Conservation (phyloP, 225 moss, liverwort and hornwort species). For the Marchantia polymorpha region DNA sequence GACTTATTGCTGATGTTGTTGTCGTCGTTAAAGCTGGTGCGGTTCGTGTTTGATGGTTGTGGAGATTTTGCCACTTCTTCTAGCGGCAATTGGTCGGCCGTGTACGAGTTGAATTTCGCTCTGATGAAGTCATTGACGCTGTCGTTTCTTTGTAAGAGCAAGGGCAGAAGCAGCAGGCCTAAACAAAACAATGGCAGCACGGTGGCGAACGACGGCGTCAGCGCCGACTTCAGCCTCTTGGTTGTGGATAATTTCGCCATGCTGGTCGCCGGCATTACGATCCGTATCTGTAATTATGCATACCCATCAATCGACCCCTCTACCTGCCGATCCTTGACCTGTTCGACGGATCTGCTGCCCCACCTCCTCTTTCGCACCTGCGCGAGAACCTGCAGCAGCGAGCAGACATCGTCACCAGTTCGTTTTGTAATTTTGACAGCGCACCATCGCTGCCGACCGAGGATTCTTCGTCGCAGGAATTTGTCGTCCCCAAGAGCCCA, state of each 20-base stretch:
- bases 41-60: background rate
- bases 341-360: background rate
- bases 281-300: background rate
- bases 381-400: background rate
- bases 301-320: conserved; percentile 9
- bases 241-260: background rate
- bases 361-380: background rate
- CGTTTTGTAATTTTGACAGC: background rate
- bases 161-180: conserved; percentile 18
- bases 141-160: conserved; percentile 24
- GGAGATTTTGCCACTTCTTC: background rate
- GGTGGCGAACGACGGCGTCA: conserved; percentile 7
- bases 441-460: background rate
- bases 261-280: background rate
- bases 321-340: background rate
- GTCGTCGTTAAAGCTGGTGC: background rate
- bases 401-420: background rate
- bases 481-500: too few species aligned
- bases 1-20: background rate
- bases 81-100: background rate
- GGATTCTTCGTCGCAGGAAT: background rate
- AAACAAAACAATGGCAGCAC: conserved; percentile 2
- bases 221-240: conserved; percentile 6
- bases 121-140: conserved; percentile 9
- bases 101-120: conserved; percentile 9